These are phyloP conservation scores for Pistacia atlantica DNA, from an alignment of 345 rosid species.

Conservation along the genomic window DNA sequence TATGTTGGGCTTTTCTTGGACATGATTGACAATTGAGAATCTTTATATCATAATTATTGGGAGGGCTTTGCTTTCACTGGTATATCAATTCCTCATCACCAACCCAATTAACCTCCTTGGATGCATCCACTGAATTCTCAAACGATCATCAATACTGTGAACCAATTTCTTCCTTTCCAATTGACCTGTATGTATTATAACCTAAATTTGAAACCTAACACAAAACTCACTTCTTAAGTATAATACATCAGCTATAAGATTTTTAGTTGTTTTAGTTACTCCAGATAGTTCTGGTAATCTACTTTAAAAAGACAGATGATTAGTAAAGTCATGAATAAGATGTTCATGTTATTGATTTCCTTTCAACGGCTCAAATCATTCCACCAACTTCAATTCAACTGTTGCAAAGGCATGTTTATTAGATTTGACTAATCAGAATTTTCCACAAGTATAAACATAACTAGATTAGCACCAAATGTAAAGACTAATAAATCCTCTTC, in stretches of 20 bases:
- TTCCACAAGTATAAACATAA: background rate
- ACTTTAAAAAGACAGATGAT: no score
- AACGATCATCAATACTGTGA: no score
- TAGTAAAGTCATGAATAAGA: no score
- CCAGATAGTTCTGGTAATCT: background rate
- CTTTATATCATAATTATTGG: background rate
- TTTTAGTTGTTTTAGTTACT: background rate
- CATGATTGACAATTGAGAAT: conserved; percentile 24
- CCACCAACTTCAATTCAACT: conserved; percentile 10
- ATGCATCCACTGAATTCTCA: no score
- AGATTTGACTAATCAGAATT: background rate
- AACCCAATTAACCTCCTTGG: no score
- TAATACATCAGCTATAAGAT: no score
- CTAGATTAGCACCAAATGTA: background rate
- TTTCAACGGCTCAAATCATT: conserved; percentile 14
- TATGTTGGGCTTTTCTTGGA: conserved; percentile 25
- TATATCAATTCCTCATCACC: no score
- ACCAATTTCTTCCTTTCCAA: background rate
- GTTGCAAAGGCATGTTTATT: conserved; percentile 3
- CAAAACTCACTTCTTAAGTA: no score
- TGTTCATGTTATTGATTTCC: background rate
- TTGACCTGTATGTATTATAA: background rate
- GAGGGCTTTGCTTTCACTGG: no score
- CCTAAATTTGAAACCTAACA: background rate
- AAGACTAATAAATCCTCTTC: background rate